Percentiles rank a stretch among this genome's conserved stretches.
phyloP scores from a whole-genome alignment of 192 early-diverging fungal genomes.

The Gaertneriomyces sp. region DNA sequence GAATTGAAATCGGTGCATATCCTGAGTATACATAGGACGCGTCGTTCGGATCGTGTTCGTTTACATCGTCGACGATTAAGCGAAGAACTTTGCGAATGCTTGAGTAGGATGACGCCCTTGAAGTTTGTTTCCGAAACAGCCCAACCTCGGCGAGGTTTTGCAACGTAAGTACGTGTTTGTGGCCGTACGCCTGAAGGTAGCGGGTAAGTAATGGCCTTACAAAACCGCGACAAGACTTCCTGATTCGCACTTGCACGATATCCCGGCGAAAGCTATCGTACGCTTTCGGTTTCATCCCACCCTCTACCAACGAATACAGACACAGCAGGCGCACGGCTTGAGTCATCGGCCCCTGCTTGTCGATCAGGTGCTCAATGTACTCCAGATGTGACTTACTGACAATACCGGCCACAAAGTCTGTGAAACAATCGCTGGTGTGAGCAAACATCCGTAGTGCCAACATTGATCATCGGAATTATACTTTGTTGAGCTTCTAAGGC shows the following conservation, averaged over 20 bases:
- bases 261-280: constrained; percentile 82
- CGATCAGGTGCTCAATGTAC: constrained; percentile 82
- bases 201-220: no score
- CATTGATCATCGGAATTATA: constrained; percentile 28
- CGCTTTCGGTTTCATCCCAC: constrained; percentile 76
- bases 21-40: constrained; percentile 92
- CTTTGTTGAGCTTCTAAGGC: constrained; percentile 89
- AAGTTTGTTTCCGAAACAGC: constrained; percentile 53
- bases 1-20: constrained; percentile 87
- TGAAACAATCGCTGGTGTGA: not conserved
- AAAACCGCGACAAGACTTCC: not conserved
- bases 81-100: constrained; percentile 66
- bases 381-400: constrained; percentile 65
- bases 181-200: constrained; percentile 74
- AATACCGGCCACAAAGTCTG: constrained; percentile 71
- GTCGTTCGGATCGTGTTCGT: constrained; percentile 81
- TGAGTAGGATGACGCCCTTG: constrained; percentile 46
- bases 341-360: constrained; percentile 65
- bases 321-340: constrained; percentile 78
- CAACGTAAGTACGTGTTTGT: constrained; percentile 82
- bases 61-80: constrained; percentile 82
- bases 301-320: constrained; percentile 78
- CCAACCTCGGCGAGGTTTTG: constrained; percentile 70
- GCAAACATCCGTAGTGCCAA: not conserved
- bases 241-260: constrained; percentile 61